These are phyloP conservation scores for Trichoderma oligosporum DNA, from an alignment of 2,329 filamentous ascomycete genomes.

Conservation along the genomic window DNA sequence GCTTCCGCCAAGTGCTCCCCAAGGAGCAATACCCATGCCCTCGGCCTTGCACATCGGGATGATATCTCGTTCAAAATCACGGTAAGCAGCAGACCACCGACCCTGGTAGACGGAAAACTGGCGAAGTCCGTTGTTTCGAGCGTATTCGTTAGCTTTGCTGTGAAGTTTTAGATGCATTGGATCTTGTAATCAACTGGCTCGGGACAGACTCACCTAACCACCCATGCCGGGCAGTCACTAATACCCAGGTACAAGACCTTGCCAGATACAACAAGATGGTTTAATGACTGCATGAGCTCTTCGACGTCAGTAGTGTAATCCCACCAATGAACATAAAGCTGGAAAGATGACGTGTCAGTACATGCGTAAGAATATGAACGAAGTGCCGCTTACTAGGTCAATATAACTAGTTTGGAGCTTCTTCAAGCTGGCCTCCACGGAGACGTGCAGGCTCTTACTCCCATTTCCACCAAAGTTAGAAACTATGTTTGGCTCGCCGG, in stretches of 20 bases:
- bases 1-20: constrained; percentile 53
- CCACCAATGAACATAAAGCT: constrained; percentile 66
- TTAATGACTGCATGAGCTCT: constrained; percentile 66
- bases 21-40: constrained; percentile 53
- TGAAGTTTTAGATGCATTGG: constrained; percentile 23
- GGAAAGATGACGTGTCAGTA: constrained; percentile 43
- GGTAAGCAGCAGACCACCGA: constrained; percentile 38
- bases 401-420: constrained; percentile 66
- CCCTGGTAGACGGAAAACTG: constrained; percentile 56
- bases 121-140: constrained; percentile 63
- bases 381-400: constrained; percentile 61
- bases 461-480: constrained; percentile 57
- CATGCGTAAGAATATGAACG: constrained; percentile 20
- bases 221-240: constrained; percentile 66
- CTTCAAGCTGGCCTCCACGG: constrained; percentile 52
- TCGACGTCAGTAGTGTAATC: constrained; percentile 60
- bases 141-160: constrained; percentile 64
- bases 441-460: constrained; percentile 56
- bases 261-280: constrained; percentile 55
- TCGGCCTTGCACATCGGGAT: constrained; percentile 42
- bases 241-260: constrained; percentile 65
- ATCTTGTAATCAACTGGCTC: too few species aligned
- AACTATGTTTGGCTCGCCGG: too few species aligned
- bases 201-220: too few species aligned
- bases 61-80: constrained; percentile 42